Percentiles rank a stretch among this genome's conserved stretches.
These are phyloP conservation scores for Brassica napus DNA, from an alignment of 345 rosid species.

Conservation along the genomic window Da-Ae NC_063436.1:24674501-24675000, in stretches of 20 bases:
- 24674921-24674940: conserved; percentile 58
- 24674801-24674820: conserved; percentile 47
- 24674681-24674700: conserved; percentile 50
- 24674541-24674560: conserved; percentile 41
- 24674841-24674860: conserved; percentile 64
- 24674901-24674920: conserved; percentile 53
- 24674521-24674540: conserved; percentile 35
- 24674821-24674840: conserved; percentile 44
- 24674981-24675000: conserved; percentile 53
- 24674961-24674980: conserved; percentile 51
- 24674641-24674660: conserved; percentile 48
- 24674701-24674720: conserved; percentile 43
- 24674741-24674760: conserved; percentile 56
- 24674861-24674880: conserved; percentile 55
- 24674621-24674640: conserved; percentile 40
- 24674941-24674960: conserved; percentile 44
- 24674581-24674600: conserved; percentile 48
- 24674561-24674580: conserved; percentile 59
- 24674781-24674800: conserved; percentile 53
- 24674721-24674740: conserved; percentile 57
- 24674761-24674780: conserved; percentile 43
- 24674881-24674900: conserved; percentile 54
- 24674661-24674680: conserved; percentile 62
- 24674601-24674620: conserved; percentile 51
- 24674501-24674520: conserved; percentile 52